These are phyloP conservation scores for Boletus putidus DNA, from an alignment of 1,284 basidiomycete genomes.

Conservation along the genomic window DNA sequence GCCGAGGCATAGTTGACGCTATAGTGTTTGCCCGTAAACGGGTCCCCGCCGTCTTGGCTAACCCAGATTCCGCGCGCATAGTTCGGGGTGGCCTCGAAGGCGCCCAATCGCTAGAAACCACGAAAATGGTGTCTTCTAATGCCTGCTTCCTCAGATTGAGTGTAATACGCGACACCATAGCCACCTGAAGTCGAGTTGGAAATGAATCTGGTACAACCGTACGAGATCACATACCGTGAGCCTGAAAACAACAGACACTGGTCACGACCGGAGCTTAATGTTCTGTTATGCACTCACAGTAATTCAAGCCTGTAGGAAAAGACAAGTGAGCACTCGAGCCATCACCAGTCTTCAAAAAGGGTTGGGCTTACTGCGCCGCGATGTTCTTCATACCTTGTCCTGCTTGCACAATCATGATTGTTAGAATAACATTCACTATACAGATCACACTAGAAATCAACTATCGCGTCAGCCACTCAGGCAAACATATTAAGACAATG, in stretches of 20 bases:
- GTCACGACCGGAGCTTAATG: neutral
- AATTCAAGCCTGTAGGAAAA: slow-evolving; percentile 42
- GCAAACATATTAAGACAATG: neutral
- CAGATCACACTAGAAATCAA: slow-evolving; percentile 43
- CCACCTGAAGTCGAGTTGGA: slow-evolving; percentile 33
- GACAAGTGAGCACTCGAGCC: neutral
- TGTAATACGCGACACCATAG: slow-evolving; percentile 52
- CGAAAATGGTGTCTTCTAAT: neutral
- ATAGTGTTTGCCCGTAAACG: neutral
- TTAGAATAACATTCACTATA: slow-evolving; percentile 44
- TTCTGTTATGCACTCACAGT: slow-evolving; percentile 39
- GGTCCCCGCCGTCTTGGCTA: neutral
- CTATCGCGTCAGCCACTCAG: slow-evolving; percentile 1
- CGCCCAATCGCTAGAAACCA: neutral
- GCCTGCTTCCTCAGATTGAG: slow-evolving; percentile 40
- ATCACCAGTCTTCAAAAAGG: neutral
- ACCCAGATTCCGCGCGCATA: neutral
- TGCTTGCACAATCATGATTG: slow-evolving; percentile 47
- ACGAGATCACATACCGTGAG: slow-evolving; percentile 34
- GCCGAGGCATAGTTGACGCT: neutral
- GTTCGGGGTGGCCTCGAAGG: neutral
- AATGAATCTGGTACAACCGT: neutral
- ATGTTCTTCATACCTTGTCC: slow-evolving; percentile 44
- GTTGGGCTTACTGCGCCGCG: slow-evolving; percentile 45
- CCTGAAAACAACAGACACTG: slow-evolving; percentile 18